phyloP scores from a whole-genome alignment of 306 rosid genomes.

The Neltuma alba region DNA sequence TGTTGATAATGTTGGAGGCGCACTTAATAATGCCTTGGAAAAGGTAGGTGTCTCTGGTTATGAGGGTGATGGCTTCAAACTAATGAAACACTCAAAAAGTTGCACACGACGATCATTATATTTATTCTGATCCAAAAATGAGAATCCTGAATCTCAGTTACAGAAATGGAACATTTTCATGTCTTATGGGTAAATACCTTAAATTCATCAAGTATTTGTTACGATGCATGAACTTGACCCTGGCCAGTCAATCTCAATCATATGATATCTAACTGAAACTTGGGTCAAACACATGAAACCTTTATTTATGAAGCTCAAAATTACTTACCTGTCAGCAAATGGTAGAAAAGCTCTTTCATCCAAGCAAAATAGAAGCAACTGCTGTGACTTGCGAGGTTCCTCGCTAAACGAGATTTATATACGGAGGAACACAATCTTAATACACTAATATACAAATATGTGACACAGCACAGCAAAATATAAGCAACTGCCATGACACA shows the following conservation, averaged over 20 bases:
- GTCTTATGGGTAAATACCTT: not conserved
- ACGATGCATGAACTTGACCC: not conserved
- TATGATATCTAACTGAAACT: not conserved
- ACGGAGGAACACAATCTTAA: not conserved
- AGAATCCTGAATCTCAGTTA: not conserved
- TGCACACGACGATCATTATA: too few relatives aligned
- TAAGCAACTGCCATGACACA: not conserved
- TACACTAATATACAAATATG: slow-evolving; percentile 4
- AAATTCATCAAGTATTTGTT: not conserved
- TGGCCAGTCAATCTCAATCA: not conserved
- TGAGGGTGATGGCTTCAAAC: too few relatives aligned
- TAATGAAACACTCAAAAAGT: too few relatives aligned
- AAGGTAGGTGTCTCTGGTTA: too few relatives aligned
- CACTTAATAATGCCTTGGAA: too few relatives aligned
- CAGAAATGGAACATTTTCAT: not conserved
- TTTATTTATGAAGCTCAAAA: not conserved
- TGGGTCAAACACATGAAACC: not conserved
- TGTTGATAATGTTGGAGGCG: too few relatives aligned
- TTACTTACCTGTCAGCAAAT: not conserved
- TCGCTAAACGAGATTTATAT: not conserved
- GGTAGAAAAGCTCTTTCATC: not conserved
- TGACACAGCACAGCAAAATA: not conserved
- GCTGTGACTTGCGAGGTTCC: not conserved
- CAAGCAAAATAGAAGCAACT: not conserved
- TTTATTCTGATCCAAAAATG: too few relatives aligned